Conservation (phyloP, 202 grass and related monocot genomes). For the Musa balbisiana region DNA sequence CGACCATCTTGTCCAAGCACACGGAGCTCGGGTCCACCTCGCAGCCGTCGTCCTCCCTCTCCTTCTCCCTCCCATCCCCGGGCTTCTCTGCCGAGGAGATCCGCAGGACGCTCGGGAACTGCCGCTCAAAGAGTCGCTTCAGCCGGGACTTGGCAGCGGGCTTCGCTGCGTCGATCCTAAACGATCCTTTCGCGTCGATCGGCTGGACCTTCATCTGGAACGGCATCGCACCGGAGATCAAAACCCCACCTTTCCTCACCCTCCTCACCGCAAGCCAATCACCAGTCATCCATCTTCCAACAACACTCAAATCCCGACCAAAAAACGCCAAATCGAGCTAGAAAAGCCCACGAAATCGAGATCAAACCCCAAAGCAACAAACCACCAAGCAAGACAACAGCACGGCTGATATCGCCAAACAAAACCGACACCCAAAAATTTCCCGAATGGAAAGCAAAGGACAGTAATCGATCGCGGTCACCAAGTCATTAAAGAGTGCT, state of each 20-base stretch:
- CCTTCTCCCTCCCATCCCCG: slow-evolving; percentile 33
- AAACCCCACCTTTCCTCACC: background rate
- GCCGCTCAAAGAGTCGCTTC: slow-evolving; percentile 26
- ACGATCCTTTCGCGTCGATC: slow-evolving; percentile 5
- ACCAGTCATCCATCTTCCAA: background rate
- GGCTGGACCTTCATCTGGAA: slow-evolving; percentile 27
- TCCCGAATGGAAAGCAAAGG: background rate
- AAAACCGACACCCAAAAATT: background rate
- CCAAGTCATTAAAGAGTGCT: background rate
- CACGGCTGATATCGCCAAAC: background rate
- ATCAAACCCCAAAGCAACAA: background rate
- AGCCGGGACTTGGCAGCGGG: slow-evolving; percentile 17
- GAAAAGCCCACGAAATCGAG: background rate
- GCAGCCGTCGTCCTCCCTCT: slow-evolving; percentile 16
- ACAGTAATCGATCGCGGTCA: background rate
- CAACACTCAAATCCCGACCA: background rate
- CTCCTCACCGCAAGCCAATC: background rate
- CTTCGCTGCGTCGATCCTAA: background rate
- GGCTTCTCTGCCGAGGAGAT: slow-evolving; percentile 36
- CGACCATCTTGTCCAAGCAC: slow-evolving; percentile 75
- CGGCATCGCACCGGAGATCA: background rate
- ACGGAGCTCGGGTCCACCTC: slow-evolving; percentile 45
- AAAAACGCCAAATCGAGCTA: background rate
- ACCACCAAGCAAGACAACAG: background rate
- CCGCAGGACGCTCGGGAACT: slow-evolving; percentile 26